phyloP scores from a whole-genome alignment of 306 rosid species.

The Rosa rugosa region DNA sequence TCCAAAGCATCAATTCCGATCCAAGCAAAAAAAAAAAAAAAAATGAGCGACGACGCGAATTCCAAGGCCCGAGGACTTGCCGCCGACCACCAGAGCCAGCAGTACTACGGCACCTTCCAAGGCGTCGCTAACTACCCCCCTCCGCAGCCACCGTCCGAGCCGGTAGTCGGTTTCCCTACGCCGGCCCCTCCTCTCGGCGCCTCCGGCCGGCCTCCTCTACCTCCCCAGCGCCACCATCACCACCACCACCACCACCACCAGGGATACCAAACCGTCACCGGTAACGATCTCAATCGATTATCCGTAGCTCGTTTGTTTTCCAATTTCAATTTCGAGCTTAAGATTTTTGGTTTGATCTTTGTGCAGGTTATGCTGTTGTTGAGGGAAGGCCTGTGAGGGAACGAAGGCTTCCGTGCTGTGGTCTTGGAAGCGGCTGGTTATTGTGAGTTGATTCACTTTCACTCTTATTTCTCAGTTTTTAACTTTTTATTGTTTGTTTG shows the following conservation, averaged over 20 bases:
- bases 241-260: constrained; percentile 21
- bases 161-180: constrained; percentile 52
- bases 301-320: background rate
- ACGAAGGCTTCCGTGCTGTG: constrained; percentile 71
- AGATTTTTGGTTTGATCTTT: background rate
- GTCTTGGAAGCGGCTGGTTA: constrained; percentile 75
- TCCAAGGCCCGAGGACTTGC: constrained; percentile 37
- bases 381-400: constrained; percentile 57
- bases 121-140: constrained; percentile 74
- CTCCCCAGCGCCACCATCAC: constrained; percentile 31
- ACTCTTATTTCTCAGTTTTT: background rate
- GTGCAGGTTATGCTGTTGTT: constrained; percentile 55
- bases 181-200: constrained; percentile 34
- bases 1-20: constrained; percentile 1
- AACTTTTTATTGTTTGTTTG: background rate
- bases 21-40: background rate
- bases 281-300: constrained; percentile 16
- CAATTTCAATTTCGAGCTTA: background rate
- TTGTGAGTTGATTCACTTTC: constrained; percentile 50
- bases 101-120: constrained; percentile 82
- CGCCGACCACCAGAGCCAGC: constrained; percentile 38
- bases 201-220: constrained; percentile 26
- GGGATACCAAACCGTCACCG: constrained; percentile 53
- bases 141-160: constrained; percentile 38
- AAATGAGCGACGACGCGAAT: constrained; percentile 52